These are phyloP conservation scores for Dioscorea zingiberensis DNA, from an alignment of 106 monocot genomes.

Conservation along the genomic window DNA sequence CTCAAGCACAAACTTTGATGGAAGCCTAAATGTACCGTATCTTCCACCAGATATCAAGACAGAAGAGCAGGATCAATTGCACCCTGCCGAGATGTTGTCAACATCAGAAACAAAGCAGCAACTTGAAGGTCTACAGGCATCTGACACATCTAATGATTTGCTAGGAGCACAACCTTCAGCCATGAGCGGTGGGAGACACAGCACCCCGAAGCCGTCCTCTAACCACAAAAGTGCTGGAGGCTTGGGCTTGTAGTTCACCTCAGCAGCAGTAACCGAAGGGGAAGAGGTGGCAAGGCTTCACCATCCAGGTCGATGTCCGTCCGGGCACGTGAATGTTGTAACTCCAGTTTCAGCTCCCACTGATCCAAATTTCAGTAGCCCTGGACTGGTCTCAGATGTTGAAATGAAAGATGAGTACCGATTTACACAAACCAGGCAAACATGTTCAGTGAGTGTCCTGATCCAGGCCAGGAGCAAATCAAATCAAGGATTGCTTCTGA, in stretches of 20 bases:
- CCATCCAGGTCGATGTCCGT: constrained; percentile 28
- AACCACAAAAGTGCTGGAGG: constrained; percentile 82
- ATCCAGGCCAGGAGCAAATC: constrained; percentile 23
- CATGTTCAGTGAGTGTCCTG: constrained; percentile 9
- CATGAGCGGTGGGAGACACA: constrained; percentile 45
- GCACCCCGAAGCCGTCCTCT: constrained; percentile 85
- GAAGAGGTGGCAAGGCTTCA: background rate
- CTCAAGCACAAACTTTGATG: constrained; percentile 28
- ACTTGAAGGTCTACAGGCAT: background rate
- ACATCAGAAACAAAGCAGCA: constrained; percentile 11
- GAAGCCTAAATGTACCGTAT: constrained; percentile 64
- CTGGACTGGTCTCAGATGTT: constrained; percentile 1
- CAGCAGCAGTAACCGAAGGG: constrained; percentile 32
- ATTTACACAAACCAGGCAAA: constrained; percentile 8
- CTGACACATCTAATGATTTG: background rate
- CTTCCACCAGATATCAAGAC: constrained; percentile 41
- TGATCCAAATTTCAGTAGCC: background rate
- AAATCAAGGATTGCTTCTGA: constrained; percentile 28
- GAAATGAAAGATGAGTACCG: constrained; percentile 10
- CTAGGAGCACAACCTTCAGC: constrained; percentile 3
- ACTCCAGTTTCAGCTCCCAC: background rate
- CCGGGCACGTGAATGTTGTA: constrained; percentile 15
- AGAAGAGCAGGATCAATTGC: constrained; percentile 4
- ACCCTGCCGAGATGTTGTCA: background rate
- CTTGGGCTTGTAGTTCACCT: constrained; percentile 81